A percentile compares a stretch with the other conserved stretches of the same genome.
Evolutionary conservation across 345 rosid genomes (phyloP).

Genomic region (Pistacia integerrima): DNA sequence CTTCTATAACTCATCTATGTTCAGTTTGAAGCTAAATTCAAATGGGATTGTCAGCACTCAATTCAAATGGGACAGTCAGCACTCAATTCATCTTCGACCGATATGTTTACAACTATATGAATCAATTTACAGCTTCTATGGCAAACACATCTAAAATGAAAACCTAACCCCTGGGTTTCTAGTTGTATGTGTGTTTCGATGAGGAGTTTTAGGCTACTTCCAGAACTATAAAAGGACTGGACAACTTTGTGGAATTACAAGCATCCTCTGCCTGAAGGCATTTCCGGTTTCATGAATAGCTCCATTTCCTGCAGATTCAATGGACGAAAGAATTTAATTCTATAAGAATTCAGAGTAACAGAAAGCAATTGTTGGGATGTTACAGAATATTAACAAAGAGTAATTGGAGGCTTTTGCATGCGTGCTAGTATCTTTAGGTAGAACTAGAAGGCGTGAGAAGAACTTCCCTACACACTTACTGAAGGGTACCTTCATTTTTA

Average conservation of each 20-base stretch:
- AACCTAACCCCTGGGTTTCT: slow-evolving; percentile 11
- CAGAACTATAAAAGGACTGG: slow-evolving; percentile 9
- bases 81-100: slow-evolving; percentile 14
- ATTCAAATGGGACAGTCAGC: slow-evolving; percentile 8
- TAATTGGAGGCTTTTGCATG: background rate
- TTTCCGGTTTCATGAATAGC: slow-evolving; percentile 8
- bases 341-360: background rate
- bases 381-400: background rate
- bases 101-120: background rate
- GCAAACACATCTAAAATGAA: slow-evolving; percentile 4
- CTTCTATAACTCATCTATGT: background rate
- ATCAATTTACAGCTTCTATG: slow-evolving; percentile 22
- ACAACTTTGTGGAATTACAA: slow-evolving; percentile 6
- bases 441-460: background rate
- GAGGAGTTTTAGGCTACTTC: slow-evolving; percentile 5
- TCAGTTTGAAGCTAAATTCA: slow-evolving; percentile 13
- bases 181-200: background rate
- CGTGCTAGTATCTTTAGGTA: background rate
- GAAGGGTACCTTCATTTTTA: no score
- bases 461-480: background rate
- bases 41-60: slow-evolving; percentile 15
- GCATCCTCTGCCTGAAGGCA: slow-evolving; percentile 5
- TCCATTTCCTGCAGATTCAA: slow-evolving; percentile 24
- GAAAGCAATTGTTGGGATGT: background rate
- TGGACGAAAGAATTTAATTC: background rate